A percentile compares a stretch with the other conserved stretches of the same genome.
Evolutionary conservation across 371 early-diverging fungal species (phyloP).

Genomic region (Saksenaea oblongispora): DNA sequence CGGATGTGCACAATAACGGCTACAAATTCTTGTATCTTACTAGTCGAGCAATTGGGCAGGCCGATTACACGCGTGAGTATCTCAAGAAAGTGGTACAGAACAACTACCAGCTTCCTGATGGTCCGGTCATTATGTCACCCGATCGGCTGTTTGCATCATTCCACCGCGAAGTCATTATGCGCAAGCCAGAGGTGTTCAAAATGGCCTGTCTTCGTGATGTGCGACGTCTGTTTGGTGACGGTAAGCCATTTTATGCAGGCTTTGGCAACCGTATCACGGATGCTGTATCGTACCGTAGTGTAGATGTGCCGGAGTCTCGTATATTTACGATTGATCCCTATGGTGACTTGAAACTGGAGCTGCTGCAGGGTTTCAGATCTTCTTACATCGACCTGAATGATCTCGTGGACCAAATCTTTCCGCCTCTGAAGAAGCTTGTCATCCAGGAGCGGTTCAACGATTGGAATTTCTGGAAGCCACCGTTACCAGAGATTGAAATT

Average conservation of each 20-base stretch:
- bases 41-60: slow-evolving; percentile 96
- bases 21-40: slow-evolving; percentile 98
- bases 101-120: slow-evolving; percentile 89
- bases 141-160: slow-evolving; percentile 94
- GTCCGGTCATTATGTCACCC: slow-evolving; percentile 97
- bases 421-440: slow-evolving; percentile 54
- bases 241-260: slow-evolving; percentile 95
- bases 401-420: slow-evolving; percentile 96
- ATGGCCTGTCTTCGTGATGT: slow-evolving; percentile 97
- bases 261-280: slow-evolving; percentile 98
- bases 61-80: slow-evolving; percentile 90
- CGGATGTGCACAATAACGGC: slow-evolving; percentile 93
- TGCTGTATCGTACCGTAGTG: slow-evolving; percentile 93
- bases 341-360: slow-evolving; percentile 92
- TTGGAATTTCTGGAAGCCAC: slow-evolving; percentile 83
- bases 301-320: slow-evolving; percentile 90
- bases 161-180: slow-evolving; percentile 94
- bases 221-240: slow-evolving; percentile 76
- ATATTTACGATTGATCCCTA: slow-evolving; percentile 97
- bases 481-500: slow-evolving; percentile 56
- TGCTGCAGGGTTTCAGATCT: slow-evolving; percentile 80
- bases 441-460: slow-evolving; percentile 79
- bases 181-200: slow-evolving; percentile 97
- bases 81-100: slow-evolving; percentile 90
- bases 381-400: slow-evolving; percentile 89